Evolutionary conservation across 495 filamentous ascomycete species (phyloP).

Genomic region (Bathelium albidoporum): DNA sequence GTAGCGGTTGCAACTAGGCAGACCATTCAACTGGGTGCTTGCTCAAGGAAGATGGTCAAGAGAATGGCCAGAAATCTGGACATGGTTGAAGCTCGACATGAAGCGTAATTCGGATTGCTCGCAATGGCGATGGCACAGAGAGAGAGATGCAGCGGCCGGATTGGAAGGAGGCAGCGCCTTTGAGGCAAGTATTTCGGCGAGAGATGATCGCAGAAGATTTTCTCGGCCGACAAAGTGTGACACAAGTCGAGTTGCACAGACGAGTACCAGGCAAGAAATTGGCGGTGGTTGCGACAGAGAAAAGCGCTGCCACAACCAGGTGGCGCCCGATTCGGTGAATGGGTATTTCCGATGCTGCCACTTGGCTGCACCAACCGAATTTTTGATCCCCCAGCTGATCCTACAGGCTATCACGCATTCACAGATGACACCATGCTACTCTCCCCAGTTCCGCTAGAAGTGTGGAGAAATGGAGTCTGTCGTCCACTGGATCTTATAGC

Average conservation of each 20-base stretch:
- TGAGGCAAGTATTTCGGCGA: background rate
- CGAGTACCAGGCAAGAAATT: background rate
- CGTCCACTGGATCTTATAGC: background rate
- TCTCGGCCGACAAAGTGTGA: background rate
- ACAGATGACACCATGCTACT: too few relatives aligned
- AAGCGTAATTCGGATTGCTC: slow-evolving; percentile 12
- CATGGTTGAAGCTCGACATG: slow-evolving; percentile 32
- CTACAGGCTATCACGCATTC: too few relatives aligned
- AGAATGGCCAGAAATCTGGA: slow-evolving; percentile 27
- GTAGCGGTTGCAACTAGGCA: slow-evolving; percentile 5
- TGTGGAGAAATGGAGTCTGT: too few relatives aligned
- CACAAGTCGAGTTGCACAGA: background rate
- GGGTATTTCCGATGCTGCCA: slow-evolving; percentile 5
- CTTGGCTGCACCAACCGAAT: background rate
- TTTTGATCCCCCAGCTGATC: background rate
- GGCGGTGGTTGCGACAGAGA: background rate
- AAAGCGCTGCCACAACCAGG: background rate
- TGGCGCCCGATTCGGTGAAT: background rate
- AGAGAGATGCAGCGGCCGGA: background rate
- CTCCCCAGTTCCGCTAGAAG: too few relatives aligned
- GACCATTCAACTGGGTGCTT: slow-evolving; percentile 8
- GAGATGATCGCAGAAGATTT: background rate
- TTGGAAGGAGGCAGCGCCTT: background rate
- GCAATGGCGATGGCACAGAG: background rate
- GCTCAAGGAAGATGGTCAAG: slow-evolving; percentile 34